phyloP scores from a whole-genome alignment of 495 filamentous ascomycete species.

The Opeltia flavorubescens region DNA sequence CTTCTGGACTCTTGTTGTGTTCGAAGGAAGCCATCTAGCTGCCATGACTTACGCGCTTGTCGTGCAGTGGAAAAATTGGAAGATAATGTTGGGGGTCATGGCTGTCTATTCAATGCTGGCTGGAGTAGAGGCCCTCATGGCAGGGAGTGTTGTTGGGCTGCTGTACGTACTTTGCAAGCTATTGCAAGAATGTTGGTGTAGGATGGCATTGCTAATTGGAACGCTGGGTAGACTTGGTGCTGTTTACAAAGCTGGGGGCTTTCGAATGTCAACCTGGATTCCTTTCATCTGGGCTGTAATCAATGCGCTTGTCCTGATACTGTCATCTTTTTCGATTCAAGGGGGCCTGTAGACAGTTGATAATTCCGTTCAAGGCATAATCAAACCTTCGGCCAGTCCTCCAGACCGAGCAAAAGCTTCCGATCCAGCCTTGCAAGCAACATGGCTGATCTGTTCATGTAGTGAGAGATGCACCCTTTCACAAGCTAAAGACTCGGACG shows the following conservation, averaged over 20 bases:
- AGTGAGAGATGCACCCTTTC: no score
- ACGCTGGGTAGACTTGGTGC: constrained; percentile 54
- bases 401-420: no score
- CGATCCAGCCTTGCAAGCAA: no score
- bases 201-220: not conserved
- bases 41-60: constrained; percentile 59
- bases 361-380: no score
- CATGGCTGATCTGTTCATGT: no score
- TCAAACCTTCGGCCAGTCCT: no score
- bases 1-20: constrained; percentile 60
- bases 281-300: constrained; percentile 90
- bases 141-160: constrained; percentile 77
- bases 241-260: constrained; percentile 76
- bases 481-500: no score
- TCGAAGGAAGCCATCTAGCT: constrained; percentile 26
- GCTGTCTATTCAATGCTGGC: constrained; percentile 60
- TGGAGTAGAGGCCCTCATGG: constrained; percentile 67
- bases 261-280: constrained; percentile 94
- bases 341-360: constrained; percentile 71
- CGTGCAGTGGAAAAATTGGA: constrained; percentile 47
- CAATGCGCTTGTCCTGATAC: constrained; percentile 74
- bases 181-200: not conserved
- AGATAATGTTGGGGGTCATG: constrained; percentile 55
- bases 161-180: constrained; percentile 45
- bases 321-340: constrained; percentile 90